Percentiles rank a stretch among this genome's conserved stretches.
These are phyloP conservation scores for Oryza officinalis DNA, from an alignment of 176 grass and related monocot species.

Conservation along the genomic window DNA sequence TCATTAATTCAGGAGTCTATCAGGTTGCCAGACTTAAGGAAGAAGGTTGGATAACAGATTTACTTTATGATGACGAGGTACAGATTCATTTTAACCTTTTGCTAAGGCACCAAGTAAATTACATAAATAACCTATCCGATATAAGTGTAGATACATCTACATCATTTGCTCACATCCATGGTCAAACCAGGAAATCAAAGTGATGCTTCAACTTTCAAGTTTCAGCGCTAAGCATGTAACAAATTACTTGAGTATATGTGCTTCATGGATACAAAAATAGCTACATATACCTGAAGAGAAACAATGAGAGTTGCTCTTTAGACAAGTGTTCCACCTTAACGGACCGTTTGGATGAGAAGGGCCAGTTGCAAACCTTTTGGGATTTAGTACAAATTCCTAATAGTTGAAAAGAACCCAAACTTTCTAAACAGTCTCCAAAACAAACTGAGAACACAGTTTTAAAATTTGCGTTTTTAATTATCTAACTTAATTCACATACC, in stretches of 20 bases:
- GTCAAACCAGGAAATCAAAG: constrained; percentile 5
- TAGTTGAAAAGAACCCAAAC: neutral
- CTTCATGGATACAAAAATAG: constrained; percentile 18
- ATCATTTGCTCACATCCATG: constrained; percentile 1
- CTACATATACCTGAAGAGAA: neutral
- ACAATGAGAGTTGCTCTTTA: neutral
- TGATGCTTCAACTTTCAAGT: neutral
- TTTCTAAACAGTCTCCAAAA: neutral
- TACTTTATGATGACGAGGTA: constrained; percentile 98
- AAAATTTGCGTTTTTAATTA: neutral
- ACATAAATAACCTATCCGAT: constrained; percentile 5
- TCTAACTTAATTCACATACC: constrained; percentile 18
- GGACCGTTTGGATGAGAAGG: neutral
- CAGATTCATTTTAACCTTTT: constrained; percentile 35
- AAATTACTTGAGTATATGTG: neutral
- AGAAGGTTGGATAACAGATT: constrained; percentile 95
- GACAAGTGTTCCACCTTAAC: neutral
- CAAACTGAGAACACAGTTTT: constrained; percentile 2
- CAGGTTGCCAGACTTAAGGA: constrained; percentile 92
- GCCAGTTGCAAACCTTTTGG: neutral
- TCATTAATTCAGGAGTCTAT: constrained; percentile 97
- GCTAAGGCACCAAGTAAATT: constrained; percentile 15
- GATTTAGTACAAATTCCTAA: neutral
- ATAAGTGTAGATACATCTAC: neutral
- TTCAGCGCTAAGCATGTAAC: neutral